Percentiles rank a stretch among this genome's conserved stretches.
These are phyloP conservation scores for Aspergillus sp. DNA, from an alignment of 2,329 filamentous ascomycete genomes.

Conservation along the genomic window DNA sequence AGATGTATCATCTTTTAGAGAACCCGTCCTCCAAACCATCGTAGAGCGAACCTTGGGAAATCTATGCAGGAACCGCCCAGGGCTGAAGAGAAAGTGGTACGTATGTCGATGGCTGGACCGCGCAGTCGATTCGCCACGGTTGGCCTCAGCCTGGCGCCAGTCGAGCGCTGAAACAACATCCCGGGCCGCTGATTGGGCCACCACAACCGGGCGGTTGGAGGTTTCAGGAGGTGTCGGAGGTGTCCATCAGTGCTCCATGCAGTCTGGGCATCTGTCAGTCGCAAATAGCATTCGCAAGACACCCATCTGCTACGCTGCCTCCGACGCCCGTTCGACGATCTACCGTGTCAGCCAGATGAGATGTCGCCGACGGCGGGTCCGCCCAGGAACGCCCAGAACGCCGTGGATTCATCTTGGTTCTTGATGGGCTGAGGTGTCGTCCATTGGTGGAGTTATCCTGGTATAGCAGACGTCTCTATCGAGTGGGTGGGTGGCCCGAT, in stretches of 20 bases:
- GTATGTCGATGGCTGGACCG: not conserved
- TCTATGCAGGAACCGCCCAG: not conserved
- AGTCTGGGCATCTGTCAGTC: not conserved
- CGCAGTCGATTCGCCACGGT: not conserved
- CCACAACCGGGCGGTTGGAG: not conserved
- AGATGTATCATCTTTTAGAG: too few relatives aligned
- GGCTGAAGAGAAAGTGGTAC: not conserved
- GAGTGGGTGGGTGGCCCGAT: too few relatives aligned
- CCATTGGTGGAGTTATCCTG: not conserved
- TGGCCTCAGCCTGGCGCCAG: not conserved
- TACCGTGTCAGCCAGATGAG: conserved; percentile 20
- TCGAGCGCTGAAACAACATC: not conserved
- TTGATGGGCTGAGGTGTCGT: not conserved
- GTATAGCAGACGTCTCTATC: too few relatives aligned
- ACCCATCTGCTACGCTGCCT: not conserved
- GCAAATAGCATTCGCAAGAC: not conserved
- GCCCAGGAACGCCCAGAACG: not conserved
- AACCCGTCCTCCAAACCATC: too few relatives aligned
- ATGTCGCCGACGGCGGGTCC: conserved; percentile 5
- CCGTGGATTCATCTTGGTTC: conserved; percentile 5
- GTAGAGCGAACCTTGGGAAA: too few relatives aligned
- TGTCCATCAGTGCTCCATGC: not conserved
- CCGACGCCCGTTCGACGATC: not conserved
- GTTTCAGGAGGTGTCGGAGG: not conserved
- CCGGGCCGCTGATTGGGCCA: not conserved